Evolutionary conservation across 2,329 filamentous ascomycete genomes (phyloP).

Genomic region (Fusarium hainanense): DNA sequence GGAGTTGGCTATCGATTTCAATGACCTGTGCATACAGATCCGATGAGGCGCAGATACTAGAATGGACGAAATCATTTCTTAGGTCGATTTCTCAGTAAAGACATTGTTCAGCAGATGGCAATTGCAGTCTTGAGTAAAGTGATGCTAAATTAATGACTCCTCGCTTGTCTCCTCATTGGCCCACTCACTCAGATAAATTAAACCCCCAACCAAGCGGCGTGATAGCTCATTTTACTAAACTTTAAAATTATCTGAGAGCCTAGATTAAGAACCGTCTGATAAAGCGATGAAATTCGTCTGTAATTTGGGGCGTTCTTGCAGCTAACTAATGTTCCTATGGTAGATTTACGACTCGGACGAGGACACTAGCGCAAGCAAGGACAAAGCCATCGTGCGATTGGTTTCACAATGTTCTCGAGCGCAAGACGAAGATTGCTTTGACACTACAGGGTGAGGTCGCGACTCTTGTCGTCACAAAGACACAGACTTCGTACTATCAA

Average conservation of each 20-base stretch:
- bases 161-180: background rate
- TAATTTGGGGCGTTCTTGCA: background rate
- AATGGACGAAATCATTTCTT: accelerated
- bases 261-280: background rate
- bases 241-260: background rate
- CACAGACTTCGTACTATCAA: background rate
- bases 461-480: background rate
- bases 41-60: background rate
- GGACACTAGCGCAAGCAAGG: accelerated
- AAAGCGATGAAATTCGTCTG: background rate
- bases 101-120: background rate
- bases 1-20: background rate
- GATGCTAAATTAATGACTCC: background rate
- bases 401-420: background rate
- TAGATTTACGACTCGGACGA: accelerated
- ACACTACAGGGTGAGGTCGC: background rate
- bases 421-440: background rate
- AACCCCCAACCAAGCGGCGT: background rate
- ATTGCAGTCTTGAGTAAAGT: background rate
- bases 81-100: accelerated
- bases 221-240: background rate
- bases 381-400: background rate
- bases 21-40: background rate
- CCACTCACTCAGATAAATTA: background rate
- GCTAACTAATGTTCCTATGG: no score